phyloP scores from a whole-genome alignment of 2,329 filamentous ascomycete species.

The Fusarium domesticum region DNA sequence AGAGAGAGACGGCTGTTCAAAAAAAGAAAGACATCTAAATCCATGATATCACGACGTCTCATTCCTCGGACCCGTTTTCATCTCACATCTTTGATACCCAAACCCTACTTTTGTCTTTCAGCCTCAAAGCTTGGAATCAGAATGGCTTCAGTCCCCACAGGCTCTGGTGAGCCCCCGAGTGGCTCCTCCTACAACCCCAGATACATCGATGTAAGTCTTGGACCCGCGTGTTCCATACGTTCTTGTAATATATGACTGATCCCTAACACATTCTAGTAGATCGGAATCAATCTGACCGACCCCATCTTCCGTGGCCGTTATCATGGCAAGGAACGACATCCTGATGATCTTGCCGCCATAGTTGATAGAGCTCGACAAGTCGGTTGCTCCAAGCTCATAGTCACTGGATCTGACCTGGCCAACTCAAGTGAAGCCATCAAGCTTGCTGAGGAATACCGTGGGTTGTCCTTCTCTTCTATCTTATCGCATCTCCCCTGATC shows the following conservation, averaged over 20 bases:
- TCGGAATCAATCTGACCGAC: conserved; percentile 95
- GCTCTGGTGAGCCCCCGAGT: conserved; percentile 10
- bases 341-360: conserved; percentile 71
- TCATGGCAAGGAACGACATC: conserved; percentile 72
- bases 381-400: conserved; percentile 85
- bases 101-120: conserved; percentile 4
- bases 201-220: conserved; percentile 58
- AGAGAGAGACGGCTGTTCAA: neutral
- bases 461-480: no score
- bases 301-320: conserved; percentile 84
- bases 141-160: conserved; percentile 29
- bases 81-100: neutral
- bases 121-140: conserved; percentile 10
- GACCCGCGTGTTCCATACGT: neutral
- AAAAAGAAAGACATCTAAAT: conserved; percentile 6
- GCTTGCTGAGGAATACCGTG: conserved; percentile 72
- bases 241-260: conserved; percentile 3
- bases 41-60: conserved; percentile 25
- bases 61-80: conserved; percentile 11
- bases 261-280: conserved; percentile 43
- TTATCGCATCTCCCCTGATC: no score
- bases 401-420: conserved; percentile 83
- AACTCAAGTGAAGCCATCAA: conserved; percentile 74
- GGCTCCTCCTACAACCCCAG: conserved; percentile 40
- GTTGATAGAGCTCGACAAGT: conserved; percentile 73